phyloP scores from a whole-genome alignment of 306 rosid species.

The Comarum palustre region DNA sequence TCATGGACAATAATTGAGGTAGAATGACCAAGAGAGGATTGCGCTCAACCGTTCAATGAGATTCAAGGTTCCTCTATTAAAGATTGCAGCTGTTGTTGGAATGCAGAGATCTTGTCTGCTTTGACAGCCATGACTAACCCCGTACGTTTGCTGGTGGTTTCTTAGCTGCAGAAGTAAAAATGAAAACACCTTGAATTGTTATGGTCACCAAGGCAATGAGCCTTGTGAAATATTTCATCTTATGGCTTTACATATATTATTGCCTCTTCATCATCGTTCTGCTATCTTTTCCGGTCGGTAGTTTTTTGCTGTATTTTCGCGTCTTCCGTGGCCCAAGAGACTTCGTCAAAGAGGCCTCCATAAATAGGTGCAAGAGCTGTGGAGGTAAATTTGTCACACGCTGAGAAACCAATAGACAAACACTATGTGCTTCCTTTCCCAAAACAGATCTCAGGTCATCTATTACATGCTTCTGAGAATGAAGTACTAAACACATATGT shows the following conservation, averaged over 20 bases:
- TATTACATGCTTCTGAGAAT: conserved; percentile 34
- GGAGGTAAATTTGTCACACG: conserved; percentile 74
- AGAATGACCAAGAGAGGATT: background rate
- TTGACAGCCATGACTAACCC: conserved; percentile 64
- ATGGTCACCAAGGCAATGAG: conserved; percentile 14
- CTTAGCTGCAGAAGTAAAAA: conserved; percentile 45
- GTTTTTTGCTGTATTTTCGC: conserved; percentile 47
- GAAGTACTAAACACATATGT: background rate
- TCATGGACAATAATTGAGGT: background rate
- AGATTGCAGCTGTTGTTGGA: conserved; percentile 55
- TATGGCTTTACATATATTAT: conserved; percentile 66
- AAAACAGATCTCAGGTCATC: conserved; percentile 51
- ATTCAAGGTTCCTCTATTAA: conserved; percentile 39
- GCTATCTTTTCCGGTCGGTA: conserved; percentile 39
- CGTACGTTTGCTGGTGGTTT: conserved; percentile 45
- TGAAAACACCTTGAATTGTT: background rate
- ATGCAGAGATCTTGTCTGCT: conserved; percentile 50
- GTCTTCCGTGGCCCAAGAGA: conserved; percentile 87
- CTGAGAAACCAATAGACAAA: conserved; percentile 76
- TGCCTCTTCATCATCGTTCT: conserved; percentile 35
- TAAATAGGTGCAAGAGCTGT: conserved; percentile 80
- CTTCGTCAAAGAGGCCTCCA: conserved; percentile 78
- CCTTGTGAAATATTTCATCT: conserved; percentile 84
- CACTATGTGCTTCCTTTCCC: conserved; percentile 49
- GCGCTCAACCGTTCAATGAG: background rate